Conservation (phyloP, 148 eudicot species). For the Dysphania ambrosioides region DNA sequence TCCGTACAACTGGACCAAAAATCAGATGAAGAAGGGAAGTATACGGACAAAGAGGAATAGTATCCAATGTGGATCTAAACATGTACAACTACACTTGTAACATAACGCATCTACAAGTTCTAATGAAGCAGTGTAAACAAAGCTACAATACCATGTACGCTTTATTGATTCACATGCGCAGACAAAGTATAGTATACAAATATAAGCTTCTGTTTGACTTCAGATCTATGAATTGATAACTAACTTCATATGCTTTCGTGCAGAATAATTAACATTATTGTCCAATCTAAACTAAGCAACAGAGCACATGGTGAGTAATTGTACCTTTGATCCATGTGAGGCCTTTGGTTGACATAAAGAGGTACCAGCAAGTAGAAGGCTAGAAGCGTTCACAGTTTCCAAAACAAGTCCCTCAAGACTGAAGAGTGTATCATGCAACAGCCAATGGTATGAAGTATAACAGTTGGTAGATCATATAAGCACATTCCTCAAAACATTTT, state of each 20-base stretch:
- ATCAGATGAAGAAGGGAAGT: not conserved
- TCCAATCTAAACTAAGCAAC: constrained; percentile 17
- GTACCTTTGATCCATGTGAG: constrained; percentile 21
- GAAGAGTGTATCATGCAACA: constrained; percentile 12
- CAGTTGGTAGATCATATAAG: not conserved
- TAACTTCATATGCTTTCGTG: constrained; percentile 12
- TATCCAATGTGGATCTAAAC: constrained; percentile 19
- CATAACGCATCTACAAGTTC: constrained; percentile 12
- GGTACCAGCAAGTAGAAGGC: constrained; percentile 7
- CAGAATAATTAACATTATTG: constrained; percentile 14
- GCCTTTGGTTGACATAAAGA: constrained; percentile 5
- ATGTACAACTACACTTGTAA: constrained; percentile 7
- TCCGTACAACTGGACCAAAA: constrained; percentile 11
- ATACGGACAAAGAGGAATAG: not conserved
- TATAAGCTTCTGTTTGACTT: constrained; percentile 21
- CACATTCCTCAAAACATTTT: not conserved
- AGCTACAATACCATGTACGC: constrained; percentile 11
- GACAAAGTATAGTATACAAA: constrained; percentile 11
- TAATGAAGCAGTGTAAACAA: constrained; percentile 5
- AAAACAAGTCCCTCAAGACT: not conserved
- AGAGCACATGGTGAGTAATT: constrained; percentile 25
- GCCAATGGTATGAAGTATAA: not conserved
- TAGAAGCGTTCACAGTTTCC: not conserved
- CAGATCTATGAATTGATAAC: constrained; percentile 18
- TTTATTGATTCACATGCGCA: constrained; percentile 26